Base-by-base conservation (phyloP, 2,329 filamentous ascomycete species). In the Colletotrichum tabaci region DNA sequence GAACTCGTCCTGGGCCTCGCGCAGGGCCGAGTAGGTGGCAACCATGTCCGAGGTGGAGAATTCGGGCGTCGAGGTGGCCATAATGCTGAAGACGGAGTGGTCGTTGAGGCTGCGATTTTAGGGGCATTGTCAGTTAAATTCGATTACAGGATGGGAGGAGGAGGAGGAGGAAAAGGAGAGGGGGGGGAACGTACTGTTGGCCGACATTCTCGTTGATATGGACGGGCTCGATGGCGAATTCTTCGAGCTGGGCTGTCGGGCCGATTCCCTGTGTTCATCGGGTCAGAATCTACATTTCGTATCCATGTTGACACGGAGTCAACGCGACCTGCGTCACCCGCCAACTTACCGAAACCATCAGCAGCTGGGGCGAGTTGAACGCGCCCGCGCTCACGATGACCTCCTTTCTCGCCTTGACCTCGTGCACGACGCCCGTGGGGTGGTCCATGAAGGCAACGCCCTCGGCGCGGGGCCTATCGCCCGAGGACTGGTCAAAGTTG, bases 61-160 rank as follows among this genome's bases (percentile, higher is more conserved):
- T 44, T 77, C 74, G 4, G 74, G 73, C 15, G 73, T 69, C 16
- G 75, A 76, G 10, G 58, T 74, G 0, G 76, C 77, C 74, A 77
- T 77, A 50, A 78, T 77, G 71, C 75, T 77, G 70, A 77, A 78
- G 26, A 78, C 74, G 42, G 74, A 77, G 72, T 78, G 77, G 42
- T 77, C 77, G 60, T 76, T 77, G 15, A 78, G 73, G 42, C 76
- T 77, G 26, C 10, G 35, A 18, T 55, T 55, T 55, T 55, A 6
- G 30, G 44, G 30, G 2, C 7, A 1, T 16, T 35, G n/a, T 69
- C 18, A 69, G 67, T 30, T 50, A 15, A 18, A 62, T 1, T 12
- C 13, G 8, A 13, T 4, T 8, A 15, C 2, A 9, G 12, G n/a
- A 38, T 1, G 16, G 1, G 21, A 2, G 3, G 15, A 38, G 15